These are phyloP conservation scores for Dendrobium chrysotoxum DNA, from an alignment of 106 monocot species.

Conservation along the genomic window DNA sequence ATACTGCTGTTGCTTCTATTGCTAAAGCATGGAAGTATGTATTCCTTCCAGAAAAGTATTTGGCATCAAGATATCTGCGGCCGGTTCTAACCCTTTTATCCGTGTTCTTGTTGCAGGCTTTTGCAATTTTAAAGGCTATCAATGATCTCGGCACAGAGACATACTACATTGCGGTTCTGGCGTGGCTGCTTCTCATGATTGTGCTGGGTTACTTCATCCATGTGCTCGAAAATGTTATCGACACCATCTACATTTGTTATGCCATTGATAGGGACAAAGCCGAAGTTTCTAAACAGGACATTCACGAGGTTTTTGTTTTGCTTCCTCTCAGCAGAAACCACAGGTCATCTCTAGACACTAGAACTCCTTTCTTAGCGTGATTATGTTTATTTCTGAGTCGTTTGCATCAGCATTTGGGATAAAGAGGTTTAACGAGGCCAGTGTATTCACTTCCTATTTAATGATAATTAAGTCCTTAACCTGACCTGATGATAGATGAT, in stretches of 20 bases:
- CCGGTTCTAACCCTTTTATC: too few relatives aligned
- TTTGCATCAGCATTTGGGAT: not conserved
- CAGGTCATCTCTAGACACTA: slow-evolving; percentile 24
- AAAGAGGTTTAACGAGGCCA: not conserved
- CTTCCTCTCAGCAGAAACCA: slow-evolving; percentile 64
- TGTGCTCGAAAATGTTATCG: slow-evolving; percentile 81
- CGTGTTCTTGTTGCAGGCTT: slow-evolving; percentile 38
- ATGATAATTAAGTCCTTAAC: not conserved
- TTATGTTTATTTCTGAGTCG: not conserved
- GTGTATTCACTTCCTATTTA: not conserved
- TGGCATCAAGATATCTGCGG: too few relatives aligned
- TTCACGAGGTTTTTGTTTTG: slow-evolving; percentile 67
- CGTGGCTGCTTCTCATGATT: slow-evolving; percentile 62
- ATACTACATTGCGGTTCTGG: slow-evolving; percentile 49
- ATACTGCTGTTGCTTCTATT: too few relatives aligned
- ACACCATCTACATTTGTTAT: slow-evolving; percentile 81
- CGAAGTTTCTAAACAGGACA: slow-evolving; percentile 68
- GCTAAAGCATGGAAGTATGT: too few relatives aligned
- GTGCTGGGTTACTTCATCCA: slow-evolving; percentile 68
- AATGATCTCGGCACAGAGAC: slow-evolving; percentile 34
- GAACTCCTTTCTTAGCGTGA: slow-evolving; percentile 37
- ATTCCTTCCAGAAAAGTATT: too few relatives aligned
- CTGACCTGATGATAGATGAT: not conserved
- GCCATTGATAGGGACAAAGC: slow-evolving; percentile 89
- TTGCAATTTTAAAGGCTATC: slow-evolving; percentile 51